phyloP scores from a whole-genome alignment of 1,139 yeast genomes.

The Geotrichum fermentans region DNA sequence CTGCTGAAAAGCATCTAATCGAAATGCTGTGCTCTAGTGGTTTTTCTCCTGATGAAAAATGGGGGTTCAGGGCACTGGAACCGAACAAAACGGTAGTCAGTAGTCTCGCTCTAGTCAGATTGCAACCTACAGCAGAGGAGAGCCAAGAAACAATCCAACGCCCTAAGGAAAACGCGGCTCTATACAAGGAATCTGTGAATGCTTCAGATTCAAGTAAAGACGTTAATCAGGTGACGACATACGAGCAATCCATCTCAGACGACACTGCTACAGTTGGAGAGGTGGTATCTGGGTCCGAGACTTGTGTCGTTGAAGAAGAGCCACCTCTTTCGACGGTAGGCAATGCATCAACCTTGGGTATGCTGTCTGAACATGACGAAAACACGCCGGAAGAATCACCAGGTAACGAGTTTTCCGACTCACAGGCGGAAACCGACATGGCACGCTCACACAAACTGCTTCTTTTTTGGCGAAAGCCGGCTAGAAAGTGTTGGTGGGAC shows the following conservation, averaged over 20 bases:
- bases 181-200: background rate
- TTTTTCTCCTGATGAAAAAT: constrained; percentile 56
- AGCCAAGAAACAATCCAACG: constrained; percentile 1
- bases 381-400: background rate
- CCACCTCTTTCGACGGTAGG: background rate
- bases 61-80: constrained; percentile 88
- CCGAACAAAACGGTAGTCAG: constrained; percentile 82
- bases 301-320: background rate
- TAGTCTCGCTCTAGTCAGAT: constrained; percentile 76
- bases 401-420: background rate
- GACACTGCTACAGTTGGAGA: background rate
- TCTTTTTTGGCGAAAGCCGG: constrained; percentile 96
- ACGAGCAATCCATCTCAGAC: background rate
- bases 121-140: constrained; percentile 27
- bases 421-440: constrained; percentile 27
- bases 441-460: constrained; percentile 67
- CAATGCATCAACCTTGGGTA: background rate
- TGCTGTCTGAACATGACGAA: background rate
- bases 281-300: background rate
- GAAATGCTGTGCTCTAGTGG: constrained; percentile 94
- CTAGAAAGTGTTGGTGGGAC: constrained; percentile 99
- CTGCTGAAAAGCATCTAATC: constrained; percentile 91
- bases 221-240: background rate
- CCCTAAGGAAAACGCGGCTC: background rate
- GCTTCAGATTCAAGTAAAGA: background rate